A percentile compares a stretch with the other conserved stretches of the same genome.
Evolutionary conservation across 2,329 filamentous ascomycete species (phyloP).

Genomic region (Xylariales sp.): DNA sequence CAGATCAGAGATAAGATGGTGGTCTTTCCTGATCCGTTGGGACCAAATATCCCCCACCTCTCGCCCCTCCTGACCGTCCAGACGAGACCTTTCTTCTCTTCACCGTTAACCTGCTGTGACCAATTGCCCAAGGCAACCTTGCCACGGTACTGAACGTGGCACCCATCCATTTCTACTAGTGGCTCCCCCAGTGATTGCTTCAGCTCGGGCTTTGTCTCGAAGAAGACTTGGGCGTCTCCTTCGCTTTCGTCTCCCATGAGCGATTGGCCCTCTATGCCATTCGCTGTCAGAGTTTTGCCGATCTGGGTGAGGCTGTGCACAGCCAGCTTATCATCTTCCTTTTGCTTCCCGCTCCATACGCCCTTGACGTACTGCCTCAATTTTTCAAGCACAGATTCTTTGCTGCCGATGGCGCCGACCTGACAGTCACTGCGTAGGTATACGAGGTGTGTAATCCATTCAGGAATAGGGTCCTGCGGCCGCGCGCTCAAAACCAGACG

Average conservation of each 20-base stretch:
- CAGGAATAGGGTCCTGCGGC: conserved; percentile 81
- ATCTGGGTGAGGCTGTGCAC: conserved; percentile 45
- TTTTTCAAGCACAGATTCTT: conserved; percentile 54
- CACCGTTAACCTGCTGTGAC: conserved; percentile 53
- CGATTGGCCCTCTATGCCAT: conserved; percentile 31
- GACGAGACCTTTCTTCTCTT: conserved; percentile 58
- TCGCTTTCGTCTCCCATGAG: conserved; percentile 25
- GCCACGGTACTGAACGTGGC: conserved; percentile 73
- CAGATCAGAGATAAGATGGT: conserved; percentile 89
- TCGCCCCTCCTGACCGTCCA: conserved; percentile 83
- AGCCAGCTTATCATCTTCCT: conserved; percentile 44
- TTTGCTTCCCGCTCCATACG: conserved; percentile 37
- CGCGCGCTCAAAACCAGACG: conserved; percentile 73
- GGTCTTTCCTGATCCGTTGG: conserved; percentile 94
- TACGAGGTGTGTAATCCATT: conserved; percentile 85
- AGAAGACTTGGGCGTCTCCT: conserved; percentile 12
- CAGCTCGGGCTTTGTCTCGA: conserved; percentile 6
- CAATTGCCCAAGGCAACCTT: conserved; percentile 80
- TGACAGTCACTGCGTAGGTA: conserved; percentile 65
- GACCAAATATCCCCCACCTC: conserved; percentile 88
- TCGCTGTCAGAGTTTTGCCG: conserved; percentile 39
- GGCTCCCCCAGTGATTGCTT: conserved; percentile 51
- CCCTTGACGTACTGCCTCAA: conserved; percentile 43
- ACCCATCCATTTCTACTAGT: conserved; percentile 82
- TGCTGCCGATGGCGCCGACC: conserved; percentile 62